Percentiles rank a stretch among this genome's conserved stretches.
Evolutionary conservation across 2,329 filamentous ascomycete genomes (phyloP).

Genomic region (Trichoderma sp.): DNA sequence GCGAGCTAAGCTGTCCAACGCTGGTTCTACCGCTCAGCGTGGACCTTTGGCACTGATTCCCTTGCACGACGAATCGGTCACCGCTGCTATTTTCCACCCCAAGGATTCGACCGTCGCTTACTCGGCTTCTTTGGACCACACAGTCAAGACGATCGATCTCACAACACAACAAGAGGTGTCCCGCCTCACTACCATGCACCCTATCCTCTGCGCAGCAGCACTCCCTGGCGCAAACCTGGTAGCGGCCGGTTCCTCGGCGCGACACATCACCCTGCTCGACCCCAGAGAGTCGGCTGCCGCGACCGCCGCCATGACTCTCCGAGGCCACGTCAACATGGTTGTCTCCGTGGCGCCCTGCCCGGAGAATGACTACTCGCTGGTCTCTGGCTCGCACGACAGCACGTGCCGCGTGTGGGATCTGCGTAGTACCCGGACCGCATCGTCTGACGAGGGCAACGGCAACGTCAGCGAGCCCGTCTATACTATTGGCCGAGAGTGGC

Average conservation of each 20-base stretch:
- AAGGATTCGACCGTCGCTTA: constrained; percentile 87
- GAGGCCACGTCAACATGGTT: constrained; percentile 80
- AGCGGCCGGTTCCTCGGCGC: constrained; percentile 76
- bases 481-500: constrained; percentile 73
- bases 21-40: constrained; percentile 61
- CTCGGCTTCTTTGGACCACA: constrained; percentile 88
- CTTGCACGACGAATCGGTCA: constrained; percentile 72
- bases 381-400: constrained; percentile 88
- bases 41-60: constrained; percentile 76
- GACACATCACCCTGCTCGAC: constrained; percentile 91
- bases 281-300: constrained; percentile 75
- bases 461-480: constrained; percentile 73
- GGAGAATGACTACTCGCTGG: constrained; percentile 76
- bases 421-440: constrained; percentile 64
- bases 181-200: constrained; percentile 79
- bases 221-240: constrained; percentile 65
- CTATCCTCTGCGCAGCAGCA: constrained; percentile 76
- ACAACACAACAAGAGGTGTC: constrained; percentile 78
- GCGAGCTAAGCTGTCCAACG: constrained; percentile 65
- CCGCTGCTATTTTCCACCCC: constrained; percentile 81
- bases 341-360: constrained; percentile 53
- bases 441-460: constrained; percentile 61
- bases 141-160: constrained; percentile 86
- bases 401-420: constrained; percentile 95
- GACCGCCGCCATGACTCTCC: constrained; percentile 84